Conservation (phyloP, 1,284 basidiomycete genomes). For the Pholiota adiposa region DNA sequence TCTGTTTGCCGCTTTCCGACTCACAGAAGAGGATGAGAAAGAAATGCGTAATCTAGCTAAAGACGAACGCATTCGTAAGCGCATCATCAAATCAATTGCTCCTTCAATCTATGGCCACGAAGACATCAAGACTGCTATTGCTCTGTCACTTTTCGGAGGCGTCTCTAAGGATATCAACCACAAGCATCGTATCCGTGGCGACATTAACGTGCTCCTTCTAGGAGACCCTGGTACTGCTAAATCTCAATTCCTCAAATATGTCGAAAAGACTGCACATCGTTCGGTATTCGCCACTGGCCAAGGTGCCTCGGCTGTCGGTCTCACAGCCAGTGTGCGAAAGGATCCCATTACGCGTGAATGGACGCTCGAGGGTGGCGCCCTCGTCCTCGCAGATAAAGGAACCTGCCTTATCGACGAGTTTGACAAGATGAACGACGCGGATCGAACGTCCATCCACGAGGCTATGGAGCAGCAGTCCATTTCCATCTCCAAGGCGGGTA, state of each 20-base stretch:
- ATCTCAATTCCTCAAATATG: constrained; percentile 99
- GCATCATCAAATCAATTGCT: constrained; percentile 98
- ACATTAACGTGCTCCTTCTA: constrained; percentile 95
- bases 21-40: constrained; percentile 96
- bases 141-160: constrained; percentile 93
- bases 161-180: constrained; percentile 95
- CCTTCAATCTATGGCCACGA: constrained; percentile 99
- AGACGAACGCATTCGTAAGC: constrained; percentile 94
- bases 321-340: constrained; percentile 97
- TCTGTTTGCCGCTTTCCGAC: constrained; percentile 91
- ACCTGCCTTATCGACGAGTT: constrained; percentile 99
- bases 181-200: constrained; percentile 95
- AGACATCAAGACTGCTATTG: constrained; percentile 97
- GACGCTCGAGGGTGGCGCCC: constrained; percentile 97
- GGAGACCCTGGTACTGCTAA: constrained; percentile 99
- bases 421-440: constrained; percentile 99
- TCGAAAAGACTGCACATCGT: constrained; percentile 97
- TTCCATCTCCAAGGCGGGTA: constrained; percentile 98
- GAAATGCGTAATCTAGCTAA: constrained; percentile 86
- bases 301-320: constrained; percentile 96
- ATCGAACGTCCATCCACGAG: constrained; percentile 98
- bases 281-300: constrained; percentile 99
- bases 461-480: constrained; percentile 99
- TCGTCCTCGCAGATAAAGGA: constrained; percentile 99
- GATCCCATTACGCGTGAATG: constrained; percentile 98